A percentile compares a stretch with the other conserved stretches of the same genome.
phyloP scores from a whole-genome alignment of 2,329 filamentous ascomycete species.

The Cryphonectria carpinicola region DNA sequence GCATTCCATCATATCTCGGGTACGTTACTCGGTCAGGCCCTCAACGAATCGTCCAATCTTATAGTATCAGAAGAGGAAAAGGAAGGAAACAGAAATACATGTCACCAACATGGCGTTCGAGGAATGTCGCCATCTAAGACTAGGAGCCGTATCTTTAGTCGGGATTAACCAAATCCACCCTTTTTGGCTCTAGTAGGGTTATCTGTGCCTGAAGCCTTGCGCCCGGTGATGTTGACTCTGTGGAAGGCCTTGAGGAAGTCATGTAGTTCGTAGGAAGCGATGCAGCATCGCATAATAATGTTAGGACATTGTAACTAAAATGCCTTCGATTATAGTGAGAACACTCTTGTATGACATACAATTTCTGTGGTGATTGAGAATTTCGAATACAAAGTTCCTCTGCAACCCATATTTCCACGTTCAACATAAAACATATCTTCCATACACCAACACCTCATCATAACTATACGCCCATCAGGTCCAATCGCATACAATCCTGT shows the following conservation, averaged over 20 bases:
- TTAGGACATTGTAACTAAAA: too few species aligned
- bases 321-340: too few species aligned
- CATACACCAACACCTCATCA: neutral
- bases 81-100: neutral
- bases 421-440: too few species aligned
- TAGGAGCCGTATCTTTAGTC: too few species aligned
- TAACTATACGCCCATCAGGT: neutral
- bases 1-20: neutral
- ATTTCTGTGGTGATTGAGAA: neutral
- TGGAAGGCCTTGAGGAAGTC: neutral
- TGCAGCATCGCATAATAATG: too few species aligned
- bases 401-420: neutral
- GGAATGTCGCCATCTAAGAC: too few species aligned
- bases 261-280: neutral
- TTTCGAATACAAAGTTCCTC: neutral
- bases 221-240: neutral
- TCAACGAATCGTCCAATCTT: too few species aligned
- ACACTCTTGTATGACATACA: neutral
- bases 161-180: neutral
- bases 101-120: neutral
- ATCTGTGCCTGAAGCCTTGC: neutral
- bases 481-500: neutral
- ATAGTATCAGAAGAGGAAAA: neutral
- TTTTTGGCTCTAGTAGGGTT: neutral
- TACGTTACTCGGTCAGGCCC: neutral